phyloP scores from a whole-genome alignment of 805 yeast species.

The Saturnispora halmiae region DNA sequence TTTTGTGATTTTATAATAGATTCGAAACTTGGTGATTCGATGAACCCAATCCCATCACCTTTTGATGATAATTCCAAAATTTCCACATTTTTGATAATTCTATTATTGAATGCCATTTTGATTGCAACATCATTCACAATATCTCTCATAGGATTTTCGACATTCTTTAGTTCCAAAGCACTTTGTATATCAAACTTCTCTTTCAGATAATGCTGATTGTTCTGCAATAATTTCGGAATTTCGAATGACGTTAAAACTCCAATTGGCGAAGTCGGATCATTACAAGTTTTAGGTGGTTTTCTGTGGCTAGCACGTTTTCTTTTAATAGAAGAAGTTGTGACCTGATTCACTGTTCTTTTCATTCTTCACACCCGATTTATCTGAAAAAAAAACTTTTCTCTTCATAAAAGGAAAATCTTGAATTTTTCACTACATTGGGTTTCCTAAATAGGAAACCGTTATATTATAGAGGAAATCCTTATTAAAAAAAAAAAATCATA shows the following conservation, averaged over 20 bases:
- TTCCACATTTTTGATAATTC: conserved; percentile 48
- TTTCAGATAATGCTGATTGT: conserved; percentile 21
- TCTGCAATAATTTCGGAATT: conserved; percentile 47
- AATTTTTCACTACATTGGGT: too few relatives aligned
- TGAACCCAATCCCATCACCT: conserved; percentile 80
- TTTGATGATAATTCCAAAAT: conserved; percentile 57
- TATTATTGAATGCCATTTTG: conserved; percentile 42
- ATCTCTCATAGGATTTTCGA: conserved; percentile 56
- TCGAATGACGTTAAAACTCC: conserved; percentile 68
- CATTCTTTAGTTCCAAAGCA: conserved; percentile 34
- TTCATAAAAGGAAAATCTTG: too few relatives aligned
- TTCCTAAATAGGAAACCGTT: too few relatives aligned
- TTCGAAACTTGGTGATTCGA: conserved; percentile 45
- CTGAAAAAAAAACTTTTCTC: too few relatives aligned
- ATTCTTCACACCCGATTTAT: too few relatives aligned
- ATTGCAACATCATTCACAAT: conserved; percentile 51
- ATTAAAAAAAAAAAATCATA: too few relatives aligned
- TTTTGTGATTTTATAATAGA: conserved; percentile 18
- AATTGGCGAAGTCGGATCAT: conserved; percentile 67
- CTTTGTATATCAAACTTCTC: conserved; percentile 4
- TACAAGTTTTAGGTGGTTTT: conserved; percentile 30
- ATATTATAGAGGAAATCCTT: too few relatives aligned
- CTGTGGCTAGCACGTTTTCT: conserved; percentile 44
- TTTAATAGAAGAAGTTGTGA: conserved; percentile 5
- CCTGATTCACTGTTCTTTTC: too few relatives aligned